Evolutionary conservation across 352 stramenopile species (phyloP), one percentile per base, ranked within the genome.

Genomic region (Achlya hypogyna): DNA sequence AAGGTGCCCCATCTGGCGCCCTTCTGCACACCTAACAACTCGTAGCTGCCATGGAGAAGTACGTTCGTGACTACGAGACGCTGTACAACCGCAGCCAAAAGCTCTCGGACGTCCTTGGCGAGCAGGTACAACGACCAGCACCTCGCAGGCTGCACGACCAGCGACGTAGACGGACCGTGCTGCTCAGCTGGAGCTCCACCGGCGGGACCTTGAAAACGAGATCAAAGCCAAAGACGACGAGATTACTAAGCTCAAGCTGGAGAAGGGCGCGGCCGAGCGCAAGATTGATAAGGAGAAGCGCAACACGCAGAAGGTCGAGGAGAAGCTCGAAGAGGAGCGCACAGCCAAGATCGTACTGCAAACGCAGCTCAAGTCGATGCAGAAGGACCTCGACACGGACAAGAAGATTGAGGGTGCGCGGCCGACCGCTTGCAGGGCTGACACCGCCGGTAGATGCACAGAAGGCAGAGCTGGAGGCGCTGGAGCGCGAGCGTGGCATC

Each of bases 41-140:
- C 20, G 20, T 38, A 67, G 76, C 72, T 16, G 95, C 84, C n/a
- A 97, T 97, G 86, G 89, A 96, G 63, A 96, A 96, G 71, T 96
- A 96, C 76, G 80, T 95, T 38, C 88, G 86, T 60, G 93, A 97
- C 79, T 97, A 96, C 74, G 93, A 97, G 74, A 87, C 87, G 56
- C 81, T 96, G 25, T 97, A 93, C 66, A 81, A 78, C 4, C 83
- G 86, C 32, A 96, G 82, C 43, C 89, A 97, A 62, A 97, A 98
- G 72, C 75, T 97, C 43, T 96, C 86, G n/a, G 86, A 97, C 25
- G 65, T 97, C 32, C 75, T 98, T 9, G 96, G 98, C 51, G 89
- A 97, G 64, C 91, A 98, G 75, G 72, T 73, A 31, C 10, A 22
- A 6, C 20, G 25, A 5, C 4, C 5, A 14, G 35, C 22, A 64